These are phyloP conservation scores for Aspergillus ochraceoroseus DNA, from an alignment of 2,329 filamentous ascomycete species.

Conservation along the genomic window DNA sequence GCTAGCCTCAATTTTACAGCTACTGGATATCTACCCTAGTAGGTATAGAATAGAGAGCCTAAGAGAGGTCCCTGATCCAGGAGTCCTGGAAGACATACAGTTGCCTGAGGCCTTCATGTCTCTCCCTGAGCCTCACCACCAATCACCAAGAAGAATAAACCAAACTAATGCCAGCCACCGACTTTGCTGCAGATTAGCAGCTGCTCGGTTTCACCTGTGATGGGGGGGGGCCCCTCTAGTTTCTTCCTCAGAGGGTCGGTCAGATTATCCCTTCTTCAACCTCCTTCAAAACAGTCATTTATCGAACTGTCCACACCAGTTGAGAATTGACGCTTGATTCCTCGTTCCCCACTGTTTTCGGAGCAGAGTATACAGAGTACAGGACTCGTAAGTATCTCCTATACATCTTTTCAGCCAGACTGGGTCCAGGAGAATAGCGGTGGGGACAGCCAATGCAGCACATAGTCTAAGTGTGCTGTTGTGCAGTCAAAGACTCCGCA, in stretches of 20 bases:
- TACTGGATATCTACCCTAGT: no score
- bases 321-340: constrained; percentile 10
- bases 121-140: constrained; percentile 15
- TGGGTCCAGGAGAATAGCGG: constrained; percentile 12
- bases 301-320: neutral
- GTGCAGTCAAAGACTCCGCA: constrained; percentile 20
- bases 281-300: neutral
- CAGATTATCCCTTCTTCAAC: constrained; percentile 2
- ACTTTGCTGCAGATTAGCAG: constrained; percentile 13
- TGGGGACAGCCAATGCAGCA: constrained; percentile 20
- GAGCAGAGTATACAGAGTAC: constrained; percentile 4
- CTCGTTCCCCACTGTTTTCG: constrained; percentile 1
- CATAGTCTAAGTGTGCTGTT: constrained; percentile 18
- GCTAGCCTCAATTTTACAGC: no score
- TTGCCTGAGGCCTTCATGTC: constrained; percentile 10
- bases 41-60: no score
- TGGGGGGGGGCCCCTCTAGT: constrained; percentile 1
- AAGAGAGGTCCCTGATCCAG: neutral
- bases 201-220: constrained; percentile 7
- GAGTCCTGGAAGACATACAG: neutral
- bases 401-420: no score
- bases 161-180: constrained; percentile 23
- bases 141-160: constrained; percentile 13
- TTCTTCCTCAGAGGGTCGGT: constrained; percentile 3
- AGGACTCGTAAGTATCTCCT: no score